Base-by-base conservation (phyloP, 164 flowering plant species). In the Litsea cubeba region DNA sequence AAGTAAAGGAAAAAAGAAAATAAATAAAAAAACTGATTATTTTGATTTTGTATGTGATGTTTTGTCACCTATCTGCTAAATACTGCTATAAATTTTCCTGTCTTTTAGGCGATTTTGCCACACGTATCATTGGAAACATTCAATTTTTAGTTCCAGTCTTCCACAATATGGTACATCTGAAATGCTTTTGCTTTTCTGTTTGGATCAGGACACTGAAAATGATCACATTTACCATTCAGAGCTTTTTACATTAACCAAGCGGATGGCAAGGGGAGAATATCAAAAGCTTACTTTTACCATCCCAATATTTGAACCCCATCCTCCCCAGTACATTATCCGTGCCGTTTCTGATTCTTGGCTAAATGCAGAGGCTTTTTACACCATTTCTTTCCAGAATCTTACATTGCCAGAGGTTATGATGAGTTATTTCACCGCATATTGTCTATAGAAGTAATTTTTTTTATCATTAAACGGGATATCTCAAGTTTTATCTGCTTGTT, bases 281-380 rank as follows among this genome's bases (percentile, higher is more conserved):
- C 97, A 91, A 74, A 96, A 92, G 83, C 88, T 96, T 65, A 87
- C 97, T 46, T 96, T 96, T 76, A 94, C 95, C 32, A 91, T 96
- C 65, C 98, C 99, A 71, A 92, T 96, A 77, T 96, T 96, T 79
- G 99, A 96, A 80, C 99, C 99, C 65, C 99, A 96, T 86, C 99
- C 99, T 71, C 97, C 99, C 57, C 99, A 96, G 73, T 96, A 94
- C 80, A 89, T 86, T 75, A 90, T 96, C 76, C 95, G 86, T 76
- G 98, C 97, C 63, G 88, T 96, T 79, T 96, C 99, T 74, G 99
- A 96, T 83, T 94, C 97, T 71, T 96, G 99, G 99, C 76, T 96
- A 80, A 90, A 86, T 15, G 83, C 97, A 65, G 98, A 94, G 78
- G 85, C 97, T 72, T 84, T 90, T 72, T 83, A 90, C 81, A 86